Base-by-base conservation (phyloP, 176 grass and related monocot genomes). In the Rhipidocladum racemiflorum region DNA sequence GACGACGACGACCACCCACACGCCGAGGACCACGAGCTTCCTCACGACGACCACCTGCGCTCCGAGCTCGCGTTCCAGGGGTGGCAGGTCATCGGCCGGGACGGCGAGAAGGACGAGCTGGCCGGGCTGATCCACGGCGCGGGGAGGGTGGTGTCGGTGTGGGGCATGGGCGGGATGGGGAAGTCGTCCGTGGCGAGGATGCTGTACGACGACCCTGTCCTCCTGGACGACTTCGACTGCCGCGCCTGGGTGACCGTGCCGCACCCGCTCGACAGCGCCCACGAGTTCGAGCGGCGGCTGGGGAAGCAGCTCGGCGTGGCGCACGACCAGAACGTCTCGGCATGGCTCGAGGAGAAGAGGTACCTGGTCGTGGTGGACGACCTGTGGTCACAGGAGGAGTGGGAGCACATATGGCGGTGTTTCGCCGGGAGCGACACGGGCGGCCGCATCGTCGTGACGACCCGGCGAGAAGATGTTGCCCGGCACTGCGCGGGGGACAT, bases 191-290 rank as follows among this genome's bases (percentile, higher is more conserved):
- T 86, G 65, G 78, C 36, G 70, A 27, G 77, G 6, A 70, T 63
- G 77, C 45, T 78, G 55, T 43, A 76, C 44, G 45, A 82, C 54
- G 73, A 80, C 83, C 13, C 45, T 1, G 43, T 0, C 4, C 48
- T 90, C 38, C 18, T 82, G 25, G 44, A 77, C 12, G 7, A 6
- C 11, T 90, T 90, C 78, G 55, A 86, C 39, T 55, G 65, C 59
- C 43, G 2, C 71, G 88, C 83, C 10, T 90, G 83, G 88, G 73
- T 90, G 32, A 85, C 70, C 55, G 83, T 90, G 63, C 73, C 65
- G 11, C 77, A 82, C 79, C 83, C 65, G 56, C 72, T 76, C 21
- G 79, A 76, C 55, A 11, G 1, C 78, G 0, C 57, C 12, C 63
- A 82, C 0, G 64, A 18, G 18, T 36, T 90, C 59, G 0, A 2